Evolutionary conservation across 306 rosid species (phyloP).

Genomic region (Lathyrus aphaca): DNA sequence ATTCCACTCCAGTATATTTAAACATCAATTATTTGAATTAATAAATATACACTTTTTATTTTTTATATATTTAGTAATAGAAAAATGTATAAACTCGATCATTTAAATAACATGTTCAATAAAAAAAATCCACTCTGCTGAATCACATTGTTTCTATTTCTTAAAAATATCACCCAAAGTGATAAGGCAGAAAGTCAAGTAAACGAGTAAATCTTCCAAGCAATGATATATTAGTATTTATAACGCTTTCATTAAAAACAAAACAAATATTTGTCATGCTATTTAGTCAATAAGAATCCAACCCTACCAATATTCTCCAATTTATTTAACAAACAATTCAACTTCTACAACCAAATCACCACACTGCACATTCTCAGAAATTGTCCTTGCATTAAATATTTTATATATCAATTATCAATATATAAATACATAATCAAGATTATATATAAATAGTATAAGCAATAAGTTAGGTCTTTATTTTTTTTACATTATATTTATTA

Average conservation of each 20-base stretch:
- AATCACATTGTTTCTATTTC: background rate
- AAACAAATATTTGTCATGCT: background rate
- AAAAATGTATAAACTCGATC: too few species aligned
- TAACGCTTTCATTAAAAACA: background rate
- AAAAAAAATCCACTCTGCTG: background rate
- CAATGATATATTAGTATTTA: background rate
- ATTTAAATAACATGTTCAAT: too few species aligned
- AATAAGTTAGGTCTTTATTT: too few species aligned
- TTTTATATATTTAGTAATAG: too few species aligned
- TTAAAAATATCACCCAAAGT: background rate
- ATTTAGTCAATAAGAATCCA: constrained; percentile 27
- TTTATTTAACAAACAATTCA: constrained; percentile 28
- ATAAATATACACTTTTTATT: too few species aligned
- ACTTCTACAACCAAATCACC: constrained; percentile 18
- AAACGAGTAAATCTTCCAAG: constrained; percentile 24
- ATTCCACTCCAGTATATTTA: too few species aligned
- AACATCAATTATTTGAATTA: too few species aligned
- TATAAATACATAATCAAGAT: too few species aligned
- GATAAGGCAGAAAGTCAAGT: background rate
- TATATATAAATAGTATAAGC: too few species aligned
- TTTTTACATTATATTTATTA: too few species aligned
- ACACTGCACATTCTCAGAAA: constrained; percentile 28
- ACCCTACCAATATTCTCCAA: background rate
- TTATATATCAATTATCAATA: too few species aligned
- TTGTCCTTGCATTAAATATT: background rate